Conservation (phyloP, 140 eudicot genomes). For the Flaveria floridana region DNA sequence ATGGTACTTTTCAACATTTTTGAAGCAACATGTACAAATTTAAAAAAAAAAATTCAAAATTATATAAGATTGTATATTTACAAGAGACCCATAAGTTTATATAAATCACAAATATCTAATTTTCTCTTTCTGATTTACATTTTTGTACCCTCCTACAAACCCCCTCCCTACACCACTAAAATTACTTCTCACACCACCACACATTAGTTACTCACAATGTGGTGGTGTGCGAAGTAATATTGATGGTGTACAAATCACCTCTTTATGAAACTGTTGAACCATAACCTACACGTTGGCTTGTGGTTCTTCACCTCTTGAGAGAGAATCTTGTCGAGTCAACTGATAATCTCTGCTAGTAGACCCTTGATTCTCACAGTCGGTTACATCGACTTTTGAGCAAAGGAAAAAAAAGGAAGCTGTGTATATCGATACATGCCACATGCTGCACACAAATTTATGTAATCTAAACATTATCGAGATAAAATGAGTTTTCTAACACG, state of each 20-base stretch:
- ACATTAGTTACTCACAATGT: background rate
- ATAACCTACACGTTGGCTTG: background rate
- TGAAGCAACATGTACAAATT: background rate
- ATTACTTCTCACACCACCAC: background rate
- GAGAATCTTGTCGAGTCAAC: conserved; percentile 69
- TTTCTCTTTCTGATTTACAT: conserved; percentile 27
- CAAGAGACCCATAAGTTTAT: conserved; percentile 25
- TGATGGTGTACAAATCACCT: background rate
- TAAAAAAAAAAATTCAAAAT: background rate
- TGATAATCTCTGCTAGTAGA: conserved; percentile 41
- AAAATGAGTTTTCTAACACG: background rate
- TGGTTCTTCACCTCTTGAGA: conserved; percentile 39
- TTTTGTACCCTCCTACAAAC: background rate
- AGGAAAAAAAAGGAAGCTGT: conserved; percentile 79
- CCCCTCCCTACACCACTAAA: background rate
- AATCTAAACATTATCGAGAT: conserved; percentile 21
- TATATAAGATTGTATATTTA: conserved; percentile 14
- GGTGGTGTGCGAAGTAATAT: conserved; percentile 6
- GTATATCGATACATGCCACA: conserved; percentile 79
- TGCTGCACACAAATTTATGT: conserved; percentile 47
- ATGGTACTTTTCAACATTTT: background rate
- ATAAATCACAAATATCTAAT: conserved; percentile 22
- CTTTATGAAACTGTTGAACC: background rate
- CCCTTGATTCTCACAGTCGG: conserved; percentile 40
- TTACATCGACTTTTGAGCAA: conserved; percentile 54